Conservation (phyloP, 1,284 basidiomycete genomes). For the Xerocomus amazonicus region DNA sequence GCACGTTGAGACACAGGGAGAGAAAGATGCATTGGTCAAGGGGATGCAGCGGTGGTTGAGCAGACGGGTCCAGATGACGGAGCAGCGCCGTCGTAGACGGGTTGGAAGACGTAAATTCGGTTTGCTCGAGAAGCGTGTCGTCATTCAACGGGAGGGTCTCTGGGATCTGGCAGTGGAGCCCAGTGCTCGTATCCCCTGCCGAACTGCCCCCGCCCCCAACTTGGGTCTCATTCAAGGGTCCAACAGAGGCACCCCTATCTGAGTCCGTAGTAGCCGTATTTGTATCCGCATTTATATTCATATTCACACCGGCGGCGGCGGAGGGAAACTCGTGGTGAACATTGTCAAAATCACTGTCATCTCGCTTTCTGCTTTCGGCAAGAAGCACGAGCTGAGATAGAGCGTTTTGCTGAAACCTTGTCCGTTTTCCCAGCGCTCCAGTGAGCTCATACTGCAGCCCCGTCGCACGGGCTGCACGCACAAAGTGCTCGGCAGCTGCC, state of each 20-base stretch:
- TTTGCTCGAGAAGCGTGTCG: conserved; percentile 94
- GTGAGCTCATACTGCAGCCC: conserved; percentile 89
- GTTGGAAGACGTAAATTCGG: conserved; percentile 77
- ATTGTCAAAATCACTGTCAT: conserved; percentile 32
- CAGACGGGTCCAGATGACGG: conserved; percentile 71
- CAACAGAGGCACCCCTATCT: conserved; percentile 5
- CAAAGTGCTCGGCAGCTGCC: conserved; percentile 75
- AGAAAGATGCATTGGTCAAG: conserved; percentile 90
- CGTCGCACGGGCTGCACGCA: conserved; percentile 74
- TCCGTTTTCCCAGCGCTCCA: conserved; percentile 90
- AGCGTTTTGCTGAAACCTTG: conserved; percentile 88
- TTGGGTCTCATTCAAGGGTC: conserved; percentile 14
- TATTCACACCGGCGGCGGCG: conserved; percentile 11
- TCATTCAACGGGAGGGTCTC: conserved; percentile 87
- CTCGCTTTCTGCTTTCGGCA: conserved; percentile 71
- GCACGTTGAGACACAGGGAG: conserved; percentile 84
- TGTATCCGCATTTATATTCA: background rate
- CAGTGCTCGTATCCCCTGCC: conserved; percentile 7
- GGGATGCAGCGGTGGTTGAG: conserved; percentile 84
- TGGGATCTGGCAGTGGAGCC: conserved; percentile 45
- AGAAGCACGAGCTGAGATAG: conserved; percentile 92
- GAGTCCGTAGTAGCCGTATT: too few species aligned
- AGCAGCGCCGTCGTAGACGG: conserved; percentile 47
- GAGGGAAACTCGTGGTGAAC: conserved; percentile 9
- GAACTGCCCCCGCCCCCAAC: conserved; percentile 6